Percentiles rank a stretch among this genome's conserved stretches.
phyloP scores from a whole-genome alignment of 2,329 filamentous ascomycete species.

The Biscogniauxia mediterranea region DNA sequence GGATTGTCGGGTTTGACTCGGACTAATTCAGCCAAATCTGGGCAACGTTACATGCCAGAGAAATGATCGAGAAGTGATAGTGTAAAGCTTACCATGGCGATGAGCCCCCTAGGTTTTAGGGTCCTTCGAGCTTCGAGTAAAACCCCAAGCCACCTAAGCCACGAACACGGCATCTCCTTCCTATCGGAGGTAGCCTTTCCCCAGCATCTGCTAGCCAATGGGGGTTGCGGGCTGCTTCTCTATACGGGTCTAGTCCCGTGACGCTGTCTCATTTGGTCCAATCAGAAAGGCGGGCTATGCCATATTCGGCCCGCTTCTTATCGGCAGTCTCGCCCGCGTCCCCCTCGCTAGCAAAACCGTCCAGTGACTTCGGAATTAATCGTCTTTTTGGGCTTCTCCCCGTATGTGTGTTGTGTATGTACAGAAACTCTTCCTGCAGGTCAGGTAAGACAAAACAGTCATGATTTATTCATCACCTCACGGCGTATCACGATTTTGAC shows the following conservation, averaged over 20 bases:
- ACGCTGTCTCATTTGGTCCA: slow-evolving; percentile 16
- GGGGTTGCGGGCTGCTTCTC: slow-evolving; percentile 1
- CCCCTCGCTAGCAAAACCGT: no score
- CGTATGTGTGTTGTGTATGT: no score
- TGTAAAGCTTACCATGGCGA: not conserved
- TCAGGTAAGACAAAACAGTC: not conserved
- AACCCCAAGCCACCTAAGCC: not conserved
- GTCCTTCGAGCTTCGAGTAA: not conserved
- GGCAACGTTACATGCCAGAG: slow-evolving; percentile 30
- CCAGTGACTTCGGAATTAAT: not conserved
- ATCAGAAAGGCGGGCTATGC: slow-evolving; percentile 16
- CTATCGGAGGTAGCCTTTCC: slow-evolving; percentile 13
- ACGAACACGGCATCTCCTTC: slow-evolving; percentile 14
- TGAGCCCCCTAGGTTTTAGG: not conserved
- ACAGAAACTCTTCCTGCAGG: no score
- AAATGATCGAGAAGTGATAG: not conserved
- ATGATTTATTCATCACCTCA: not conserved
- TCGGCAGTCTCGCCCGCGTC: slow-evolving; percentile 9
- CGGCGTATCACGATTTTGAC: no score
- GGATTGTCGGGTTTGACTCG: slow-evolving; percentile 1
- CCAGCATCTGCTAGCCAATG: slow-evolving; percentile 20
- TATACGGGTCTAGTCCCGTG: slow-evolving; percentile 13
- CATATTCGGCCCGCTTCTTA: slow-evolving; percentile 31
- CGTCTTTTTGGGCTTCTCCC: not conserved
- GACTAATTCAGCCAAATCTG: not conserved